Evolutionary conservation across 2,329 filamentous ascomycete genomes (phyloP).

Genomic region (Verruconis gallopava): DNA sequence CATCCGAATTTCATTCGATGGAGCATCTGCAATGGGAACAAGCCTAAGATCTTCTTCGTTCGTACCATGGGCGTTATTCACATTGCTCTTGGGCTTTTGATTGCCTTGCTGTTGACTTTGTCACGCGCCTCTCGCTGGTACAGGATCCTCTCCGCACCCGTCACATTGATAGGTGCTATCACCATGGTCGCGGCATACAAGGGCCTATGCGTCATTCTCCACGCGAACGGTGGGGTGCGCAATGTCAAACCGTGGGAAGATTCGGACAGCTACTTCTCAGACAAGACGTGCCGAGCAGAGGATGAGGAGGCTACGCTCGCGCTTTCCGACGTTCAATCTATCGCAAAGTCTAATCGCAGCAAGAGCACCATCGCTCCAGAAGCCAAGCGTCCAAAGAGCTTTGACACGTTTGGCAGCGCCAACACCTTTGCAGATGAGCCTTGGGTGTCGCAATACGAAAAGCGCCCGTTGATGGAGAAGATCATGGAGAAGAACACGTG

Average conservation of each 20-base stretch:
- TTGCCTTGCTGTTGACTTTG: constrained; percentile 24
- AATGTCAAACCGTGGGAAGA: constrained; percentile 30
- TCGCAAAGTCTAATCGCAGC: not conserved
- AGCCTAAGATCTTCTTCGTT: constrained; percentile 21
- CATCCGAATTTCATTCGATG: constrained; percentile 30
- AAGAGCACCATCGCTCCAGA: not conserved
- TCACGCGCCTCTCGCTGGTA: constrained; percentile 9
- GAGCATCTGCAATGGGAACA: constrained; percentile 28
- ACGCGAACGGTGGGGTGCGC: constrained; percentile 19
- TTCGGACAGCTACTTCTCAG: constrained; percentile 4
- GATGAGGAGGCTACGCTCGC: constrained; percentile 12
- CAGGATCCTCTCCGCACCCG: constrained; percentile 18
- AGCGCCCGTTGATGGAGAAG: constrained; percentile 17
- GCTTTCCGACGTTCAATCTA: not conserved
- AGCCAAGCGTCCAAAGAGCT: constrained; percentile 10
- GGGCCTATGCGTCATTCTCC: constrained; percentile 26
- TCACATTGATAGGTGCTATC: constrained; percentile 26
- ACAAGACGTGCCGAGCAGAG: not conserved
- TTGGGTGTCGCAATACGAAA: constrained; percentile 20
- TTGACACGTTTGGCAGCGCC: constrained; percentile 23
- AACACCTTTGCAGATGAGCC: constrained; percentile 22
- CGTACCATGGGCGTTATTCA: constrained; percentile 14
- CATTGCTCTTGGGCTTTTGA: constrained; percentile 12
- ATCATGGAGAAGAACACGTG: constrained; percentile 20
- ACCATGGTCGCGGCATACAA: constrained; percentile 24